Evolutionary conservation across 768 basidiomycete genomes (phyloP).

Genomic region (Psilocybe subaeruginosa): DNA sequence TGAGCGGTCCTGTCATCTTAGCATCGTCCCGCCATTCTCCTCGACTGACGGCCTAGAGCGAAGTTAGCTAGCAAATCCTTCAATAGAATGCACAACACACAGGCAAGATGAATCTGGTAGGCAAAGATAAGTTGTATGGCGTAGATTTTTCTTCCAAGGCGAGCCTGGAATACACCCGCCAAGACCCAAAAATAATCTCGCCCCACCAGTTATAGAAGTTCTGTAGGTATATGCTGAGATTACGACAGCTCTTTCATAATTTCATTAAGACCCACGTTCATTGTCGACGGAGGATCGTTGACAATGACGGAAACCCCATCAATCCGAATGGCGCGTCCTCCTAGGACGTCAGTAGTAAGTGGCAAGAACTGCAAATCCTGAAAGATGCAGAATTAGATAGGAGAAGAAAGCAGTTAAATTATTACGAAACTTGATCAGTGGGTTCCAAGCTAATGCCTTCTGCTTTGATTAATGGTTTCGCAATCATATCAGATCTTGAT

Average conservation of each 20-base stretch:
- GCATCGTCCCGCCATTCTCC: conserved; percentile 62
- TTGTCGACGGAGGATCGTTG: conserved; percentile 19
- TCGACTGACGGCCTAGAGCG: conserved; percentile 23
- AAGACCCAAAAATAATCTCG: conserved; percentile 42
- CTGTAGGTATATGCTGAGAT: conserved; percentile 22
- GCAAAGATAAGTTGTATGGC: conserved; percentile 2
- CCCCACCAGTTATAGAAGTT: conserved; percentile 48
- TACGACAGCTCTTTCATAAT: not conserved
- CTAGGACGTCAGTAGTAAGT: conserved; percentile 17
- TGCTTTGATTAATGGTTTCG: conserved; percentile 24
- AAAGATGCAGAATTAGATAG: not conserved
- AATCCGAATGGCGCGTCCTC: conserved; percentile 17
- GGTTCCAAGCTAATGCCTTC: conserved; percentile 12
- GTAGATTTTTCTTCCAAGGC: not conserved
- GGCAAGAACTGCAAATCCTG: conserved; percentile 23
- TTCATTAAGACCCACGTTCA: conserved; percentile 18
- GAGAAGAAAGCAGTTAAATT: not conserved
- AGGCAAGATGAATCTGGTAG: conserved; percentile 9
- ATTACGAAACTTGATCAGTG: conserved; percentile 23
- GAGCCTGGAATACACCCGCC: conserved; percentile 38
- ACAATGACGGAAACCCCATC: conserved; percentile 23
- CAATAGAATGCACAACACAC: conserved; percentile 1
- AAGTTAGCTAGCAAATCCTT: not conserved
- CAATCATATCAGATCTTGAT: conserved; percentile 7
- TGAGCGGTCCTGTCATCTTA: conserved; percentile 62